Evolutionary conservation across 192 early-diverging fungal species (phyloP).

Genomic region (Backusella circina): DNA sequence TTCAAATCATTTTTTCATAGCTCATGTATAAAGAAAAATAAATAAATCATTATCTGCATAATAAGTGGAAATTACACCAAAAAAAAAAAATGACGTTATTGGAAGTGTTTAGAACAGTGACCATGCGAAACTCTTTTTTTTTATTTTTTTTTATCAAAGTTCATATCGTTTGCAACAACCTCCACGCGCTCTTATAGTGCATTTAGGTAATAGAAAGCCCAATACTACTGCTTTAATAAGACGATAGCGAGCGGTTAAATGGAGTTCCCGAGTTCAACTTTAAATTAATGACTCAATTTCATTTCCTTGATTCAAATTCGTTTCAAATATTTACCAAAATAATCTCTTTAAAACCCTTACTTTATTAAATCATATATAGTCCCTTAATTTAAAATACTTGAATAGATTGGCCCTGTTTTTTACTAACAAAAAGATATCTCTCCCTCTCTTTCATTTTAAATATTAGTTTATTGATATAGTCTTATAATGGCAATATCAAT

Average conservation of each 20-base stretch:
- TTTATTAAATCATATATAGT: background rate
- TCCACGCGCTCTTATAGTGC: too few species aligned
- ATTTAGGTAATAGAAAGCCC: too few species aligned
- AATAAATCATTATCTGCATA: constrained; percentile 2
- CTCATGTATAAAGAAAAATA: background rate
- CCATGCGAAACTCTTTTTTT: background rate
- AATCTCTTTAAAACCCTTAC: background rate
- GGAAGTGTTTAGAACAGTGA: background rate
- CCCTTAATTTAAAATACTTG: background rate
- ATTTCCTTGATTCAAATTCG: background rate
- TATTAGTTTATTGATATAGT: background rate
- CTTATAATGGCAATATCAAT: background rate
- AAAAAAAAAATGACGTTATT: background rate
- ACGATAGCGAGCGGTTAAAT: background rate
- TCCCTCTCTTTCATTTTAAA: background rate
- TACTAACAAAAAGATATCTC: background rate
- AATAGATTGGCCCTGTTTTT: background rate
- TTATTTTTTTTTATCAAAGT: background rate
- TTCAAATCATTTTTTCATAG: background rate
- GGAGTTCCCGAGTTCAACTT: background rate
- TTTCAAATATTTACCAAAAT: background rate
- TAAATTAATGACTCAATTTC: background rate
- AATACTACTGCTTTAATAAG: background rate
- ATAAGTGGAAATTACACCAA: background rate
- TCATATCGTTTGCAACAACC: too few species aligned